Evolutionary conservation across 192 early-diverging fungal genomes (phyloP), one percentile per base, ranked within the genome.

Genomic region (Backusella westeae): DNA sequence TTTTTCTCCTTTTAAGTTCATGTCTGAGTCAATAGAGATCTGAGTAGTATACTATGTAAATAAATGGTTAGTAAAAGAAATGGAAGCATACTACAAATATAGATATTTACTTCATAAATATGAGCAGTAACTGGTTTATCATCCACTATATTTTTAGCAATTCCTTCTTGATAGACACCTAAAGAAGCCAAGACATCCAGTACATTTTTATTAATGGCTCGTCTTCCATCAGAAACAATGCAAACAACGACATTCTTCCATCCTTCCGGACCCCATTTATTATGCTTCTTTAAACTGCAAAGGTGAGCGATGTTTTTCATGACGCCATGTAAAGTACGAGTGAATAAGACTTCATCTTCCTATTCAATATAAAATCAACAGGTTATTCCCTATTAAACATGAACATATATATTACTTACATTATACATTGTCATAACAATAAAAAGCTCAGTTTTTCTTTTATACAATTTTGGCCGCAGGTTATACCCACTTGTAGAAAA

Each of bases 391-490:
- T 36, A 53, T 56, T 73, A 35, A 32, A 32, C 15, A 32, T 69
- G 71, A 26, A 72, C 71, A 49, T 56, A 3, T 63, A 8, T 63
- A 4, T 23, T 4, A 29, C n/a, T 63, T 87, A 87, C 87, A 75
- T 90, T 90, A 71, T 89, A 90, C 94, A 95, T 94, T 53, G 94
- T 95, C 63, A 96, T 88, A 35, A 95, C 93, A 52, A 96, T 90
- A 79, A 95, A 93, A 21, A 96, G 77, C 71, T 96, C 94, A 2
- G 91, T 96, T 42, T 83, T 71, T 67, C 92, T 86, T 46, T 88
- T 86, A 77, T 90, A 82, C 67, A 94, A 85, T 72, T 89, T 87
- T 71, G 86, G 96, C 39, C 96, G 88, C 70, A 99, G 85, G 35
- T 87, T 91, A 84, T 96, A 99, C 42, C 87, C 85, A 34, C 91